Percentiles rank a stretch among this genome's conserved stretches.
Conservation (phyloP, 495 filamentous ascomycete genomes). For the Copromyces sp. region DNA sequence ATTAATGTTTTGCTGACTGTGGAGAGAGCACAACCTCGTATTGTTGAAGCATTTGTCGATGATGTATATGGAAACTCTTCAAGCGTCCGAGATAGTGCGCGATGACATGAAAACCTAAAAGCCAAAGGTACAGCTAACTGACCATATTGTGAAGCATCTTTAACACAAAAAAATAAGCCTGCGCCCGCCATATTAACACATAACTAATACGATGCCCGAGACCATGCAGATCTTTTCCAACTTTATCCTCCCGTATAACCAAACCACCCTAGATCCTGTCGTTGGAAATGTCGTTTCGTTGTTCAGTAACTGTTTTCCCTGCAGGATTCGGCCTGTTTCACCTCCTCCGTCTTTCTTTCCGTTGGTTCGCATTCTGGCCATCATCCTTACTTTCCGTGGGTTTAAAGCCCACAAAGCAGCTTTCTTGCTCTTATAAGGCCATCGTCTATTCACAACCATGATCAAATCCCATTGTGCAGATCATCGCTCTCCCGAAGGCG, state of each 20-base stretch:
- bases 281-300: background rate
- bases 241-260: background rate
- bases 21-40: background rate
- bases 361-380: background rate
- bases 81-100: background rate
- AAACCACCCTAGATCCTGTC: background rate
- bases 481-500: constrained; percentile 8
- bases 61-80: background rate
- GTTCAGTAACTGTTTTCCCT: background rate
- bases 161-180: background rate
- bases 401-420: background rate
- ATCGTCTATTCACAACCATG: background rate
- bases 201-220: background rate
- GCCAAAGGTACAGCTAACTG: background rate
- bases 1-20: background rate
- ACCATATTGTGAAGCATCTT: background rate
- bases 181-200: background rate
- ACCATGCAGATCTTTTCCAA: background rate
- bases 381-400: background rate
- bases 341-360: background rate
- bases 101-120: background rate
- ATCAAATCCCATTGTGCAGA: background rate
- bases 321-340: background rate
- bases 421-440: background rate
- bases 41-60: background rate